phyloP scores from a whole-genome alignment of 495 filamentous ascomycete species.

The Glutinoglossum americanum region DNA sequence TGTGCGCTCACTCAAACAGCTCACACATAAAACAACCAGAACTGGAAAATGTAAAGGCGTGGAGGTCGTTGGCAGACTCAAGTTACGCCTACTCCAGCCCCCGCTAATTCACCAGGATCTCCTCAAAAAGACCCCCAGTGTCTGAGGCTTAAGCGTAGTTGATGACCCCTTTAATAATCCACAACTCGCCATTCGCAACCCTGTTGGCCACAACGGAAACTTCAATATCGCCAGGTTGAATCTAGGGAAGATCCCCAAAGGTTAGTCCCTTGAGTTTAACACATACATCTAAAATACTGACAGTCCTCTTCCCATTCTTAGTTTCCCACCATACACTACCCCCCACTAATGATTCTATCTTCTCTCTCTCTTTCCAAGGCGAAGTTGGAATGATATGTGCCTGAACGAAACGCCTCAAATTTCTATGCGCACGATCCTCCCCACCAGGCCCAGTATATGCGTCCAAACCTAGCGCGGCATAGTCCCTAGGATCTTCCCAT shows the following conservation, averaged over 20 bases:
- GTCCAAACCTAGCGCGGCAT: conserved; percentile 42
- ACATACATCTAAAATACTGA: conserved; percentile 18
- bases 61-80: too few species aligned
- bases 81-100: too few species aligned
- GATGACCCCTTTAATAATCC: conserved; percentile 18
- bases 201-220: conserved; percentile 45
- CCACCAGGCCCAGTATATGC: conserved; percentile 68
- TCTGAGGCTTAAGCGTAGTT: conserved; percentile 5
- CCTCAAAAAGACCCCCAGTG: not conserved
- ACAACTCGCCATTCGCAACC: conserved; percentile 70
- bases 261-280: not conserved
- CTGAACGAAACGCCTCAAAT: conserved; percentile 69
- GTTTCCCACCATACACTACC: conserved; percentile 63
- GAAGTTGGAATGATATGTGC: conserved; percentile 56
- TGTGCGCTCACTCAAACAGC: too few species aligned
- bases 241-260: conserved; percentile 21
- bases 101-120: too few species aligned
- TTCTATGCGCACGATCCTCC: conserved; percentile 54
- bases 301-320: conserved; percentile 48
- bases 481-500: conserved; percentile 81
- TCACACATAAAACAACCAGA: too few species aligned
- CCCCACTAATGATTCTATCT: conserved; percentile 46
- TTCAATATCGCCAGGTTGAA: conserved; percentile 59
- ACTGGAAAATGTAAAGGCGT: too few species aligned
- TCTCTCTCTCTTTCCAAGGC: conserved; percentile 64